Conservation (phyloP, 208 protist genomes). For the Leptomonas seymouri region DNA sequence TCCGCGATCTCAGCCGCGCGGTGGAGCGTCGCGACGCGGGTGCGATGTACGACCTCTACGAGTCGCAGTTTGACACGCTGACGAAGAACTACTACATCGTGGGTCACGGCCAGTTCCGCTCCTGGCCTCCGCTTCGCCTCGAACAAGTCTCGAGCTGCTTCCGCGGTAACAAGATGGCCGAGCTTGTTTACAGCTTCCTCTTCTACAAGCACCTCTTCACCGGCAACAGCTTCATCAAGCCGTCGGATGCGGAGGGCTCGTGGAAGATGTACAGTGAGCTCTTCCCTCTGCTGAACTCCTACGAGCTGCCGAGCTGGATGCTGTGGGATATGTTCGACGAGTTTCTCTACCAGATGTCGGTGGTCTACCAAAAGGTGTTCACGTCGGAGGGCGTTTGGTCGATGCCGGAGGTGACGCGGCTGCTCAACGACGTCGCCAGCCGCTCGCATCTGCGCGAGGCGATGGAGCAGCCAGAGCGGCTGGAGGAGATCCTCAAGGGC, state of each 20-base stretch:
- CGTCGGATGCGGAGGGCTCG: slow-evolving; percentile 52
- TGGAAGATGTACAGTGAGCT: slow-evolving; percentile 81
- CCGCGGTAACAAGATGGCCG: slow-evolving; percentile 55
- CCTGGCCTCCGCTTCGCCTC: slow-evolving; percentile 74
- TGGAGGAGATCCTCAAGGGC: slow-evolving; percentile 47
- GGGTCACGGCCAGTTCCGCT: slow-evolving; percentile 64
- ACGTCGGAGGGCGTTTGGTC: slow-evolving; percentile 66
- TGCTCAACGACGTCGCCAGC: slow-evolving; percentile 67
- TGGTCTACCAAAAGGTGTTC: slow-evolving; percentile 88
- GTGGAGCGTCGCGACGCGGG: slow-evolving; percentile 70
- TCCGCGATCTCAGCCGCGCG: slow-evolving; percentile 70
- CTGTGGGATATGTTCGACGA: slow-evolving; percentile 93
- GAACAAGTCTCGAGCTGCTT: slow-evolving; percentile 69
- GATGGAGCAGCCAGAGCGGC: slow-evolving; percentile 47
- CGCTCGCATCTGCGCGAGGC: slow-evolving; percentile 57
- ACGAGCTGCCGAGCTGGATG: slow-evolving; percentile 81
- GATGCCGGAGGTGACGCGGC: slow-evolving; percentile 55
- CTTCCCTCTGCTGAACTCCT: slow-evolving; percentile 53
- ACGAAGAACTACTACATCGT: slow-evolving; percentile 81
- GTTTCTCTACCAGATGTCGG: slow-evolving; percentile 89
- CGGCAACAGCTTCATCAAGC: slow-evolving; percentile 57
- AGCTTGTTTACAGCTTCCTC: slow-evolving; percentile 87
- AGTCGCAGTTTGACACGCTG: slow-evolving; percentile 72
- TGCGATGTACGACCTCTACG: slow-evolving; percentile 80
- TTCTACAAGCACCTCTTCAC: slow-evolving; percentile 88